phyloP scores from a whole-genome alignment of 2,329 filamentous ascomycete genomes.

The Ophiostoma angusticollis region DNA sequence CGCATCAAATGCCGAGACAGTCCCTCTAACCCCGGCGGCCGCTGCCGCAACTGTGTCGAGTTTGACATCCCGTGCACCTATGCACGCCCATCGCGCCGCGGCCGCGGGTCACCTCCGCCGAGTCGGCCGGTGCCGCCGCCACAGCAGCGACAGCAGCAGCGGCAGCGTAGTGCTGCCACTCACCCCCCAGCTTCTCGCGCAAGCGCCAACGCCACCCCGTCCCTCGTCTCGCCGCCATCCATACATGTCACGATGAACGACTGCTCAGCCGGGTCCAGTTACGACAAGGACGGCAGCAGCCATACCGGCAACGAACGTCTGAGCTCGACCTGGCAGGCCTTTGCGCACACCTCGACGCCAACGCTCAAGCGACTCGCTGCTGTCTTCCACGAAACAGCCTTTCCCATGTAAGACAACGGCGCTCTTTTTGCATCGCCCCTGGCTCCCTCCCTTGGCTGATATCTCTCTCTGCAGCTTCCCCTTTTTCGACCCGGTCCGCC shows the following conservation, averaged over 20 bases:
- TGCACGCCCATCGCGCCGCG: slow-evolving; percentile 13
- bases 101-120: slow-evolving; percentile 10
- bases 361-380: slow-evolving; percentile 12
- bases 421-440: too few species aligned
- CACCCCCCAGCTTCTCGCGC: not conserved
- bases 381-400: slow-evolving; percentile 16
- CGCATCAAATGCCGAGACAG: slow-evolving; percentile 15
- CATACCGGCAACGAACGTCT: slow-evolving; percentile 9
- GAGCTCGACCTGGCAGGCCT: slow-evolving; percentile 14
- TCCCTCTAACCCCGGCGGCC: slow-evolving; percentile 1
- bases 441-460: not conserved
- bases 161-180: not conserved
- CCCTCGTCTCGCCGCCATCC: not conserved
- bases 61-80: slow-evolving; percentile 15
- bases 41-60: slow-evolving; percentile 16
- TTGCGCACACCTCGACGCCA: slow-evolving; percentile 14
- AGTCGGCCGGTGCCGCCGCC: not conserved
- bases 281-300: slow-evolving; percentile 6
- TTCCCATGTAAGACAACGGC: slow-evolving; percentile 13
- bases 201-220: not conserved
- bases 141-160: slow-evolving; percentile 1
- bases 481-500: slow-evolving; percentile 14
- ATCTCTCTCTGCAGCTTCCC: slow-evolving; percentile 11
- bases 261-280: not conserved
- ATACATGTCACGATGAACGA: slow-evolving; percentile 2